These are phyloP conservation scores for Mallotus japonicus DNA, from an alignment of 441 rosid species.

Conservation along the genomic window DNA sequence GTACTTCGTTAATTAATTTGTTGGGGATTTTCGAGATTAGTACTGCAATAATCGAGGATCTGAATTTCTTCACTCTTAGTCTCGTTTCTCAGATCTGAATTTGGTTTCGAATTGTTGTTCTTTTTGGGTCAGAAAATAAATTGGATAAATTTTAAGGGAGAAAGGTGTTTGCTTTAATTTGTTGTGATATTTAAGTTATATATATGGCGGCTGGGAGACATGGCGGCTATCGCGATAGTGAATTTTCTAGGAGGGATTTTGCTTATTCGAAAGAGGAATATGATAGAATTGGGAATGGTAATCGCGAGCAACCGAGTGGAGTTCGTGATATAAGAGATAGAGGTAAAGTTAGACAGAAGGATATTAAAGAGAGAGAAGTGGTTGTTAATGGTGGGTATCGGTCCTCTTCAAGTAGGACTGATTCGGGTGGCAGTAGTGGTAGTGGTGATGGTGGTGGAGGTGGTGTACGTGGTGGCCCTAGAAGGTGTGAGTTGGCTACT, in stretches of 20 bases:
- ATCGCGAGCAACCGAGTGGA: conserved; percentile 32
- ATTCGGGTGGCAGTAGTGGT: conserved; percentile 54
- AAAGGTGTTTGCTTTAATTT: conserved; percentile 25
- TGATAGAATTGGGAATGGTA: conserved; percentile 42
- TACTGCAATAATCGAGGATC: neutral
- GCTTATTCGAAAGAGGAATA: conserved; percentile 46
- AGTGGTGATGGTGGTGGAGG: conserved; percentile 26
- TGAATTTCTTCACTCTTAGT: conserved; percentile 9
- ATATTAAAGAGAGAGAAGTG: conserved; percentile 56
- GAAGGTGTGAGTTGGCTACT: conserved; percentile 35
- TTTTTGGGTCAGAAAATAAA: neutral
- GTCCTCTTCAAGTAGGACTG: conserved; percentile 57
- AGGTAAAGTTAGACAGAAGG: conserved; percentile 59
- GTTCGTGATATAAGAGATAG: conserved; percentile 39
- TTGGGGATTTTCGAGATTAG: neutral
- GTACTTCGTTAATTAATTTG: neutral
- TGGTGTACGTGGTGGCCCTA: conserved; percentile 39
- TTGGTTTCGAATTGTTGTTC: too few relatives aligned
- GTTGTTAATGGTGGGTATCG: conserved; percentile 48
- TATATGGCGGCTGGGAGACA: conserved; percentile 89
- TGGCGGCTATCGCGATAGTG: conserved; percentile 67
- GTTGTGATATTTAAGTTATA: neutral
- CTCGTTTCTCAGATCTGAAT: conserved; percentile 15
- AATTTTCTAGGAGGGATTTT: conserved; percentile 51
- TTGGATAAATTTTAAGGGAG: conserved; percentile 8